Evolutionary conservation across 148 eudicot genomes (phyloP).

Genomic region (Chenopodium quinoa): DNA sequence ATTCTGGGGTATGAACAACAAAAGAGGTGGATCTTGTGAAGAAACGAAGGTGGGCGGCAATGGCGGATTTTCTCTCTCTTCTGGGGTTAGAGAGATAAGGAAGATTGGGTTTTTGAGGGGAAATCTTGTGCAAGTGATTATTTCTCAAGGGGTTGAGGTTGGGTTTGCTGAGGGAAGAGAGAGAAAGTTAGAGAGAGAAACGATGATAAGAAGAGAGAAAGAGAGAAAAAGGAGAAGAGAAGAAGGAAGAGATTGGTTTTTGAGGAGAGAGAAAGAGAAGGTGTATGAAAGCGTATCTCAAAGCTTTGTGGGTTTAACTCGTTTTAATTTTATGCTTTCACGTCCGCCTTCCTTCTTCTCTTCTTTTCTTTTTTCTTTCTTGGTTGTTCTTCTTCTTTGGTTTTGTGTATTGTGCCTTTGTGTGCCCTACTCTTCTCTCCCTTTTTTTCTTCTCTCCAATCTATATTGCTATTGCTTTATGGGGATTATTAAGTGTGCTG

Average conservation of each 20-base stretch:
- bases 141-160: not conserved
- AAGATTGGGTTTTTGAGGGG: not conserved
- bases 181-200: not conserved
- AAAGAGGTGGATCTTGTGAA: not conserved
- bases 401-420: not conserved
- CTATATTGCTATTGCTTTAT: not conserved
- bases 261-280: slow-evolving; percentile 27
- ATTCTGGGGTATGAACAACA: too few species aligned
- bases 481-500: too few species aligned
- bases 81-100: too few species aligned
- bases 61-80: not conserved
- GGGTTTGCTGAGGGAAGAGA: slow-evolving; percentile 5
- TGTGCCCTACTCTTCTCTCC: too few species aligned
- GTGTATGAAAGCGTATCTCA: slow-evolving; percentile 18
- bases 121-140: not conserved
- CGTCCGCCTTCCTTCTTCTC: slow-evolving; percentile 25
- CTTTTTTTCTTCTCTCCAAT: not conserved
- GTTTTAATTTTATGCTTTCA: slow-evolving; percentile 25
- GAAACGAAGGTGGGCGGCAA: not conserved
- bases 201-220: slow-evolving; percentile 13
- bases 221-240: not conserved
- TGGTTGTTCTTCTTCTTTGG: not conserved
- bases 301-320: slow-evolving; percentile 13
- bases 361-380: too few species aligned
- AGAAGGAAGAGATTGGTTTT: slow-evolving; percentile 9